Evolutionary conservation across 2,329 filamentous ascomycete genomes (phyloP), one percentile per base, ranked within the genome.

Genomic region (Madurella fahalii): DNA sequence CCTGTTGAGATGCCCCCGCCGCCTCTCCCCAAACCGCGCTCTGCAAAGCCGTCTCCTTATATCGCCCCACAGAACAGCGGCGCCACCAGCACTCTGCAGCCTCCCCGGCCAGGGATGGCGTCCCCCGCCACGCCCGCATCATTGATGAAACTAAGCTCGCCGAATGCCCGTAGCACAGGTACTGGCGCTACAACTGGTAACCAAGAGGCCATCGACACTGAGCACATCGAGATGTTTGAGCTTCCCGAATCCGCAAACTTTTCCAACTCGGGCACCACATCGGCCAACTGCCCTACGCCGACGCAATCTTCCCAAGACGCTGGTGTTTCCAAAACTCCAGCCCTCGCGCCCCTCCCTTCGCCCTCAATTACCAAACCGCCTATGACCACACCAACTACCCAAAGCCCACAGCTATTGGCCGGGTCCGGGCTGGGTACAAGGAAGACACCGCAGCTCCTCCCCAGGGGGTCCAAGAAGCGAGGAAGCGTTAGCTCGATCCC

Each of bases 71-170:
- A 85, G 63, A 76, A 70, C 45, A 67, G 63, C 40, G 60, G 57
- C 55, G 65, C 59, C 37, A 60, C 65, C 25, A 54, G 58, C 58
- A n/a, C 46, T 65, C 9, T 61, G 58, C 51, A 64, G 58, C 47
- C 61, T 16, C 25, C 63, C 40, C 63, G 68, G 3, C 66, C 69
- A 30, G 73, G 72, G 18, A 76, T 75, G 49, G 75, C 73, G 63
- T 82, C 84, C 50, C 89, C 89, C 11, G 91, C 90, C 1, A 95
- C 91, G 0, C 91, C 91, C 1, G 90, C 92, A 9, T 95, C 91
- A 7, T 73, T 96, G 55, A 96, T 96, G 88, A 87, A 84, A 64
- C 77, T 93, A 42, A 79, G 77, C 3, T 77, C 79, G 25, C 80
- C 80, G 64, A 76, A 75, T 63, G 70, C 74, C 50, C 80, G 79